Conservation (phyloP, 306 rosid genomes). For the Sphenostylis stenocarpa region DNA sequence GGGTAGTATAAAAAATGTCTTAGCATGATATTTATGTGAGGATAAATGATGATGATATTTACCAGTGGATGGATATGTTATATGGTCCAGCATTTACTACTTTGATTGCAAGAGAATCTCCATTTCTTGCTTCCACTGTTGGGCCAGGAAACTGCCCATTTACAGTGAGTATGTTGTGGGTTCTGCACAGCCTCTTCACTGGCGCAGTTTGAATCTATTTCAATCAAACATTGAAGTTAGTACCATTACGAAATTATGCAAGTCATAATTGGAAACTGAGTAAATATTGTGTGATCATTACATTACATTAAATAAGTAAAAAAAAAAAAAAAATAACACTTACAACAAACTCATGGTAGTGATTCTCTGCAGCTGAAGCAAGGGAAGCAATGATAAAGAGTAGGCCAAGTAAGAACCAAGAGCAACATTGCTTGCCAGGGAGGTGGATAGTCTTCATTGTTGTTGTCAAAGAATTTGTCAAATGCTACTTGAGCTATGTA, state of each 20-base stretch:
- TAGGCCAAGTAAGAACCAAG: constrained; percentile 44
- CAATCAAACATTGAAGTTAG: constrained; percentile 21
- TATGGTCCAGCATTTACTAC: constrained; percentile 63
- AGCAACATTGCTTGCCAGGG: constrained; percentile 30
- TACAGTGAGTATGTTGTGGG: constrained; percentile 62
- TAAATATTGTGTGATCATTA: constrained; percentile 11
- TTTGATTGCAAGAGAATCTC: constrained; percentile 71
- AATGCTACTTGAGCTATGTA: constrained; percentile 31
- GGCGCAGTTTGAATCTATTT: constrained; percentile 53
- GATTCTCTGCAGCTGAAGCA: constrained; percentile 53
- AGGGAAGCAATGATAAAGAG: constrained; percentile 42
- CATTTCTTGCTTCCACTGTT: constrained; percentile 57
- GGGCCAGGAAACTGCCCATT: constrained; percentile 92
- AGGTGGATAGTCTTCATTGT: constrained; percentile 55
- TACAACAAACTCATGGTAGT: constrained; percentile 81
- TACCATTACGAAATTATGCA: neutral
- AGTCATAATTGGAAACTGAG: neutral
- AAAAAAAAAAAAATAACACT: constrained; percentile 27
- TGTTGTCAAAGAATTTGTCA: constrained; percentile 37
- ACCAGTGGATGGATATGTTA: constrained; percentile 84
- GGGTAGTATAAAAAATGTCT: neutral
- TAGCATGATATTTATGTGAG: neutral
- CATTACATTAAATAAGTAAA: no score
- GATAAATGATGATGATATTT: constrained; percentile 24
- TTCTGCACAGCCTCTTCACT: constrained; percentile 89